Percentiles rank a stretch among this genome's conserved stretches.
Evolutionary conservation across 1,284 basidiomycete genomes (phyloP).

Genomic region (Cerioporus squamosus): DNA sequence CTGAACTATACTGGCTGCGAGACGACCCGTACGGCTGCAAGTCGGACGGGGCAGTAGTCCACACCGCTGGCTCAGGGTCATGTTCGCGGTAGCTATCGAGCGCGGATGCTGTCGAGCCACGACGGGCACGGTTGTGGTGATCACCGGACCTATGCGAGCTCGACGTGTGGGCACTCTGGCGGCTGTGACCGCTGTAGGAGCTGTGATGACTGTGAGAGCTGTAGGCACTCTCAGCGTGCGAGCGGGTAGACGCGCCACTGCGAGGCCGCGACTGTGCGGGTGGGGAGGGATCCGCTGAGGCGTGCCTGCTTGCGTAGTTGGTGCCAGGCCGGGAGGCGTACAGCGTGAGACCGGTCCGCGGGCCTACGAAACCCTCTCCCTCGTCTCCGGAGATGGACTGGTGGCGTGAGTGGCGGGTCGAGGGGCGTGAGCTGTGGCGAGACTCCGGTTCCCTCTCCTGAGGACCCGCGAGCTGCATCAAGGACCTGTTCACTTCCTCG

Average conservation of each 20-base stretch:
- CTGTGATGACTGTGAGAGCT: conserved; percentile 5
- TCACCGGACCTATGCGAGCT: conserved; percentile 8
- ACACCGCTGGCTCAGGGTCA: background rate
- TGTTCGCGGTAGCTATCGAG: background rate
- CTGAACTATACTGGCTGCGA: conserved; percentile 6
- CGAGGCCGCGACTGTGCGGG: conserved; percentile 10
- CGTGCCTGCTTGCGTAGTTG: conserved; percentile 5
- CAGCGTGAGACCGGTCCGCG: conserved; percentile 24
- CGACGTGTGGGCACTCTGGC: background rate
- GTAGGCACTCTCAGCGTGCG: conserved; percentile 17
- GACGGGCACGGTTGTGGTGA: conserved; percentile 8
- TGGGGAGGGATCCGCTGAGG: conserved; percentile 3
- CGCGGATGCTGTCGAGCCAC: conserved; percentile 7
- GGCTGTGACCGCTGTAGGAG: background rate
- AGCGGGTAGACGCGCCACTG: conserved; percentile 14
- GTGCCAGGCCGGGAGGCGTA: conserved; percentile 23
- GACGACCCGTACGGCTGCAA: conserved; percentile 14
- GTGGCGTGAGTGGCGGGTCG: conserved; percentile 16
- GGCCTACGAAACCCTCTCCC: conserved; percentile 15
- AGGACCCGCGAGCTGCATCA: conserved; percentile 16
- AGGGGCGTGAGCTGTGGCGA: conserved; percentile 12
- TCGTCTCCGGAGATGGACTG: conserved; percentile 15
- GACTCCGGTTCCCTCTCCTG: background rate
- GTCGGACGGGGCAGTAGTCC: conserved; percentile 8
- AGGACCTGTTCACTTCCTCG: conserved; percentile 21